Evolutionary conservation across 2,329 filamentous ascomycete genomes (phyloP), one percentile per base, ranked within the genome.

Genomic region (Leptographium procerum): DNA sequence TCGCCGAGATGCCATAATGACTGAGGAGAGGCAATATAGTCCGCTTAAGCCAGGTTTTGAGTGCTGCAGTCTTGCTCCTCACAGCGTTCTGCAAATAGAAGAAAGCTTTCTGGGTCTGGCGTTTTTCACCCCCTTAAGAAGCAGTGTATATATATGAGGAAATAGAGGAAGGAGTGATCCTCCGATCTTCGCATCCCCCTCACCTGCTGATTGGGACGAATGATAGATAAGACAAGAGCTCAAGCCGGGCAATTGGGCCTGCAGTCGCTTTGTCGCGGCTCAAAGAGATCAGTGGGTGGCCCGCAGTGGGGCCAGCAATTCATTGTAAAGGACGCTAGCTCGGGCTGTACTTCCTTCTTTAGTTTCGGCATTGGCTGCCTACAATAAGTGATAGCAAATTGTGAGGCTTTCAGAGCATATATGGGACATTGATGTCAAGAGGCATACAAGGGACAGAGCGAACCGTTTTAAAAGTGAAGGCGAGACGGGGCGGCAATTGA

Each of bases 1-100:
- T 6, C 58, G 56, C 45, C 61, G 56, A 4, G 61, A 63, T 26
- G 62, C 63, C 62, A 64, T 65, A 56, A 52, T 19, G 40, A n/a
- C 43, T 45, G 52, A 43, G 29, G n/a, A 5, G 52, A 40, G 22
- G 4, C 31, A 40, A 13, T 7, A 22, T 6, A 43, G n/a, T n/a
- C n/a, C n/a, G n/a, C n/a, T n/a, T n/a, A n/a, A n/a, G 34, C 34
- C 34, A 16, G 34, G 34, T 36, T 16, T 28, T 7, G n/a, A 47
- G n/a, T 22, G 43, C 19, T 33, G 36, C 5, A n/a, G 14, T 40
- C 36, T 40, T 16, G 36, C 5, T 40, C 36, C 14, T 40, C n/a
- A 16, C 13, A 19, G 36, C 6, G 36, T 14, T 13, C 13, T 40
- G 36, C 9, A 5, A 19, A 40, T 5, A 16, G 7, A 4, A 19